Evolutionary conservation across 495 filamentous ascomycete genomes (phyloP), one percentile per base, ranked within the genome.

Genomic region (Lasiosphaeris hirsuta): DNA sequence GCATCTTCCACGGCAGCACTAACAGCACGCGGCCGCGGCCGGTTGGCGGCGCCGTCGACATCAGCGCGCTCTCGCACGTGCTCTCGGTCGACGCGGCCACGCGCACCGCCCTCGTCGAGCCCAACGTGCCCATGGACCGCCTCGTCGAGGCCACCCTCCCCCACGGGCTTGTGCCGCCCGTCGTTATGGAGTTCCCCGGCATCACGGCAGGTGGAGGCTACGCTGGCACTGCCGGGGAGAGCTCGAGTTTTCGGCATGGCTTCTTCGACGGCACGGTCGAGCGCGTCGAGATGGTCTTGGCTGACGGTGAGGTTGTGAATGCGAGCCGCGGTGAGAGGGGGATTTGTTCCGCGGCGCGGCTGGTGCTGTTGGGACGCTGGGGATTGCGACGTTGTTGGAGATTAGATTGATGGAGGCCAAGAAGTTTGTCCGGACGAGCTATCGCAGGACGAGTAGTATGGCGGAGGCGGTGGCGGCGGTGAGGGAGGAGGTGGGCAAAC

Each of bases 1-100:
- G 89, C 51, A 90, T 93, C 71, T 83, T 75, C 70, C 89, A 92
- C 76, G 89, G 89, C 56, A 84, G 54, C 13, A 91, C 88, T 34
- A 92, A 91, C 71, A 86, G 78, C 67, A 92, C 88, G 14, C 84
- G 87, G 1, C 78, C 74, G 5, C 66, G 72, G 78, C 87, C 7
- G 17, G 44, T 56, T 35, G 50, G 60, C 3, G 57, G 64, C 34
- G 47, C 69, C 56, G 71, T 79, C 49, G 75, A 79, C 69, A 79
- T 76, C 62, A 66, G 69, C 60, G 44, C 48, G 1, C 56, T 78
- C n/a, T 35, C 56, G 34, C 49, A 72, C 14, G 71, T 79, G 3
- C 65, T 79, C 0, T 41, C 58, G 1, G 74, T 84, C 42, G 74
- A 83, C 65, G 43, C 57, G 0, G 37, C 55, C 8, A 47, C 35